Percentiles rank a stretch among this genome's conserved stretches.
Conservation (phyloP, 129 eudicot species). For the Tagetes erecta region DNA sequence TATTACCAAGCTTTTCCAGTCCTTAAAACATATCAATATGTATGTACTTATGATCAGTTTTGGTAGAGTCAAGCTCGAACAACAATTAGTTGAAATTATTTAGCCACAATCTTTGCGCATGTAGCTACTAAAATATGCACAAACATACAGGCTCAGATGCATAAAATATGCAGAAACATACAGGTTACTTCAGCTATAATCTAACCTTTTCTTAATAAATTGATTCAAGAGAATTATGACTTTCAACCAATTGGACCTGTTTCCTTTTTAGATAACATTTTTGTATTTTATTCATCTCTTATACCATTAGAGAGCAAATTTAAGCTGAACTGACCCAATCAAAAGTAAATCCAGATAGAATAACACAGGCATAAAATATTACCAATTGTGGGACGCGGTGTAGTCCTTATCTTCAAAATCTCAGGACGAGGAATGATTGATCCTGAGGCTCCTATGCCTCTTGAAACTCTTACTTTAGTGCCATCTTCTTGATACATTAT, state of each 20-base stretch:
- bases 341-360: not conserved
- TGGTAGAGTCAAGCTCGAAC: not conserved
- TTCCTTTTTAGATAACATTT: not conserved
- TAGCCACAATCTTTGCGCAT: too few relatives aligned
- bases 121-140: too few relatives aligned
- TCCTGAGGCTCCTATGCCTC: conserved; percentile 92
- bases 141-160: too few relatives aligned
- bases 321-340: not conserved
- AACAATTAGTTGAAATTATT: not conserved
- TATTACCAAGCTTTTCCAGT: not conserved
- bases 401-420: conserved; percentile 78
- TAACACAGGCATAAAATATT: conserved; percentile 15
- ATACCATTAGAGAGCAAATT: not conserved
- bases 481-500: conserved; percentile 84
- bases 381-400: conserved; percentile 88
- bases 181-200: too few relatives aligned
- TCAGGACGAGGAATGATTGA: conserved; percentile 92
- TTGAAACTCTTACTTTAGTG: conserved; percentile 76
- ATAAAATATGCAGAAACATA: too few relatives aligned
- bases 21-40: not conserved
- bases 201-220: too few relatives aligned
- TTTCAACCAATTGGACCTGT: not conserved
- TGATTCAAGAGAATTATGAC: not conserved
- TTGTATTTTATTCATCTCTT: not conserved
- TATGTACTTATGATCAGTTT: not conserved